A percentile compares a stretch with the other conserved stretches of the same genome.
Conservation (phyloP, 495 filamentous ascomycete genomes). For the Neurospora sp. region DNA sequence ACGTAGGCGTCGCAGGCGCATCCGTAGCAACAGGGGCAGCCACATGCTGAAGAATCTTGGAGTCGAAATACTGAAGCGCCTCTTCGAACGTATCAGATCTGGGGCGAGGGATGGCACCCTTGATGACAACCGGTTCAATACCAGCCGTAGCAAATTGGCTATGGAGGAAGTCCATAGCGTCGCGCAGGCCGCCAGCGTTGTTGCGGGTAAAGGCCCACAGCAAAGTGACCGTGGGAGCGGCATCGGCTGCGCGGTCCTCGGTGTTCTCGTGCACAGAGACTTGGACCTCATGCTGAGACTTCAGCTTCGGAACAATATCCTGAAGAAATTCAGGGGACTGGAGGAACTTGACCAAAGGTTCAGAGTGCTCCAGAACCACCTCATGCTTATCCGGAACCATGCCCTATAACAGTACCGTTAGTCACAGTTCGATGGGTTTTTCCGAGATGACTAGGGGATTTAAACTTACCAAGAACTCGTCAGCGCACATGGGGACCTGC, state of each 20-base stretch:
- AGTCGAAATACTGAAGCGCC: constrained; percentile 89
- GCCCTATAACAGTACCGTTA: constrained; percentile 38
- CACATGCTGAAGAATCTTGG: constrained; percentile 86
- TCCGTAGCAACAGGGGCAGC: constrained; percentile 70
- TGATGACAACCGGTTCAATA: constrained; percentile 77
- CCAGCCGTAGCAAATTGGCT: constrained; percentile 70
- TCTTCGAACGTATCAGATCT: constrained; percentile 99
- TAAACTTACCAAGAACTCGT: constrained; percentile 71
- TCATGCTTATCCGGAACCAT: constrained; percentile 97
- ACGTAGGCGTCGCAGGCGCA: constrained; percentile 69
- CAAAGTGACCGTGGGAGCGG: constrained; percentile 39
- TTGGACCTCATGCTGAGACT: constrained; percentile 83
- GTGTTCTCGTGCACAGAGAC: constrained; percentile 54
- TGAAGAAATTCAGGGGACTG: constrained; percentile 64
- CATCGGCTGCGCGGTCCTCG: constrained; percentile 44
- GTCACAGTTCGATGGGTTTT: background rate
- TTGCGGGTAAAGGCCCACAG: constrained; percentile 79
- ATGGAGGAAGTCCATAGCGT: constrained; percentile 91
- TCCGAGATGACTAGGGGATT: constrained; percentile 1
- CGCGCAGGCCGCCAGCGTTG: constrained; percentile 89
- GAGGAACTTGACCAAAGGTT: constrained; percentile 66
- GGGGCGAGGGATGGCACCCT: constrained; percentile 86
- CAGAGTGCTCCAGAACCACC: constrained; percentile 66
- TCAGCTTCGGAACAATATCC: constrained; percentile 73
- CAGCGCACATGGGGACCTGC: constrained; percentile 90